Conservation (phyloP, 1,139 yeast species). For the Blastobotrys aristatus region DNA sequence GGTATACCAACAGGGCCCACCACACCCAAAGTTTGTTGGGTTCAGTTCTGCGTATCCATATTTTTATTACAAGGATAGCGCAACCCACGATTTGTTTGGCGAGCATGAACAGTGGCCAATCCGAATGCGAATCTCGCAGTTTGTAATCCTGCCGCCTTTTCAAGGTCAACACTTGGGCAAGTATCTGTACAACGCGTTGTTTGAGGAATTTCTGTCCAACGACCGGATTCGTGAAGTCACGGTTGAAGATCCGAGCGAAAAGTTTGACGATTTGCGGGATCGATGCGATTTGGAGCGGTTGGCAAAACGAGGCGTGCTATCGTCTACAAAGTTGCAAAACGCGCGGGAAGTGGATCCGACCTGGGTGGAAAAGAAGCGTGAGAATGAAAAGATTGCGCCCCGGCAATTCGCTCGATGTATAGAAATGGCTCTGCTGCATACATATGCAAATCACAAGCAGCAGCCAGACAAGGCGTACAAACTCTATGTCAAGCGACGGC, state of each 20-base stretch:
- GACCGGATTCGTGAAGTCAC: constrained; percentile 63
- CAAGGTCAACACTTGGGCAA: constrained; percentile 69
- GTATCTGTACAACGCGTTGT: constrained; percentile 52
- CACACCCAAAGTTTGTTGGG: constrained; percentile 51
- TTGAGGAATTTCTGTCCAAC: constrained; percentile 52
- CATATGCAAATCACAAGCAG: constrained; percentile 24
- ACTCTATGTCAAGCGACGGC: constrained; percentile 61
- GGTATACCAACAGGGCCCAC: constrained; percentile 30
- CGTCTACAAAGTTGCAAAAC: constrained; percentile 19
- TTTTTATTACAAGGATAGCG: constrained; percentile 64
- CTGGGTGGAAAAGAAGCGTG: constrained; percentile 44
- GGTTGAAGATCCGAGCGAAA: constrained; percentile 93
- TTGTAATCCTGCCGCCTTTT: constrained; percentile 73
- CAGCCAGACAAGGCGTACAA: constrained; percentile 41
- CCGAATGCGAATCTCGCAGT: constrained; percentile 83
- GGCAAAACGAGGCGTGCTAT: constrained; percentile 32
- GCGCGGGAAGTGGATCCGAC: constrained; percentile 31
- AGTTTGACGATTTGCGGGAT: constrained; percentile 87
- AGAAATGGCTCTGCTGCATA: constrained; percentile 65
- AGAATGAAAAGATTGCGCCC: constrained; percentile 56
- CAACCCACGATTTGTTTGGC: constrained; percentile 46
- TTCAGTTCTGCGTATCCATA: constrained; percentile 81
- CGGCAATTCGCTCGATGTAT: constrained; percentile 73
- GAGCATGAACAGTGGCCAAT: constrained; percentile 32
- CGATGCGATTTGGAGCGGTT: constrained; percentile 66